Conservation (phyloP, 2,329 filamentous ascomycete species). For the Cordyceps militaris region DNA sequence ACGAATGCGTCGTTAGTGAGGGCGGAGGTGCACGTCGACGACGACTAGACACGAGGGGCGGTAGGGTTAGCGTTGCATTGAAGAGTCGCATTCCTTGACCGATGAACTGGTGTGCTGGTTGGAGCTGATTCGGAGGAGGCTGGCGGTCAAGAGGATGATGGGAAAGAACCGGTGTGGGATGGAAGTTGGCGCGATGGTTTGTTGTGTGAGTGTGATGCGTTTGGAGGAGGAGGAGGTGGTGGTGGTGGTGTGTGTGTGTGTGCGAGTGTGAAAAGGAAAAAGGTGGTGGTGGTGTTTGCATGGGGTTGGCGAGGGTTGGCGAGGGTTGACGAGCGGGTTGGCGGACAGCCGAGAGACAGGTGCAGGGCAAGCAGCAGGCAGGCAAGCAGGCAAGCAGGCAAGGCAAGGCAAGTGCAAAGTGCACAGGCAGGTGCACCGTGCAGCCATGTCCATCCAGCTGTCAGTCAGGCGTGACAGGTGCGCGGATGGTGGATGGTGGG, state of each 20-base stretch:
- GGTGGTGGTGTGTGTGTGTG: background rate
- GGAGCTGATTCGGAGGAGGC: background rate
- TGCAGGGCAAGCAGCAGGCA: conserved; percentile 3
- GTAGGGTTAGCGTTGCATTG: conserved; percentile 3
- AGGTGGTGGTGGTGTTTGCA: background rate
- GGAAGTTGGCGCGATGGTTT: background rate
- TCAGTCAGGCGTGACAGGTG: background rate
- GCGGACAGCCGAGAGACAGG: conserved; percentile 1
- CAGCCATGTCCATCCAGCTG: no score
- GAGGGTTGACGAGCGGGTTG: conserved; percentile 4
- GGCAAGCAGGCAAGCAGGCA: background rate
- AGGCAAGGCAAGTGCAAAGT: no score
- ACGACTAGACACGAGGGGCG: background rate
- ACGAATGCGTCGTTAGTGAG: no score
- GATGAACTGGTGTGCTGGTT: conserved; percentile 7
- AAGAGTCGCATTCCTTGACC: conserved; percentile 9
- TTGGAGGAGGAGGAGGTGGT: background rate
- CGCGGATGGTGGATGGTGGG: background rate
- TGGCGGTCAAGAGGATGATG: conserved; percentile 7
- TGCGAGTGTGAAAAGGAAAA: background rate
- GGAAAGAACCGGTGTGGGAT: conserved; percentile 11
- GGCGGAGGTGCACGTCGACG: background rate
- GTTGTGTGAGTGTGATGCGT: background rate
- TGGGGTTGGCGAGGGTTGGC: no score
- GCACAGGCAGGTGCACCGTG: no score